Evolutionary conservation across 2,329 filamentous ascomycete species (phyloP).

Genomic region (Talaromyces sp.): DNA sequence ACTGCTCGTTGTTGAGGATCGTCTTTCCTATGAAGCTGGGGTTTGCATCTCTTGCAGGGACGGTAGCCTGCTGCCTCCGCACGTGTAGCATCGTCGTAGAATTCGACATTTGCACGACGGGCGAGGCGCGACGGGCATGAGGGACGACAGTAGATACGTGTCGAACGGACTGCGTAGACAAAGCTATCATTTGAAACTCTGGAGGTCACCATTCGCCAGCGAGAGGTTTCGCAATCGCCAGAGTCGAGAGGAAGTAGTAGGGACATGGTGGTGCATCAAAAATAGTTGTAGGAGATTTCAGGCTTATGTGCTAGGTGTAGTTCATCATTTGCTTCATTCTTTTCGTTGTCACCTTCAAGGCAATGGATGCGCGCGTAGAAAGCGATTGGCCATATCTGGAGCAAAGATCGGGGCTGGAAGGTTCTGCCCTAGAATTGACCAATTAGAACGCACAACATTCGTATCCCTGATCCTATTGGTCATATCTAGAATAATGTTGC

Average conservation of each 20-base stretch:
- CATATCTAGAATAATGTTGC: not conserved
- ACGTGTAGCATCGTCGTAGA: constrained; percentile 49
- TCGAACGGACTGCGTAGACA: constrained; percentile 58
- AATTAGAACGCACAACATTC: not conserved
- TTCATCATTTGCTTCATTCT: not conserved
- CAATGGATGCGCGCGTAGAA: not conserved
- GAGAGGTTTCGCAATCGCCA: constrained; percentile 25
- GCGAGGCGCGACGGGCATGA: constrained; percentile 59
- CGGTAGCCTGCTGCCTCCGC: constrained; percentile 54
- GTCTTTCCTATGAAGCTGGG: constrained; percentile 32
- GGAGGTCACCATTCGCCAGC: constrained; percentile 41
- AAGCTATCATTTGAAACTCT: constrained; percentile 43
- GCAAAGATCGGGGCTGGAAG: not conserved
- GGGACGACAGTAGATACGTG: constrained; percentile 57
- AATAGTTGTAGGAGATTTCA: not conserved
- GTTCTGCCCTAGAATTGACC: not conserved
- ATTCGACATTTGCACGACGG: constrained; percentile 54
- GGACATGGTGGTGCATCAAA: not conserved
- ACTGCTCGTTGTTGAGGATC: constrained; percentile 19
- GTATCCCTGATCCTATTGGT: not conserved
- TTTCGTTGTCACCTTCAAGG: not conserved
- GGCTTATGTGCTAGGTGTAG: not conserved
- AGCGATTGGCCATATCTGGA: not conserved
- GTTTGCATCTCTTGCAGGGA: constrained; percentile 57
- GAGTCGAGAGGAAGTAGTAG: not conserved